phyloP scores from a whole-genome alignment of 768 basidiomycete genomes.

The Cystofilobasidium macerans region DNA sequence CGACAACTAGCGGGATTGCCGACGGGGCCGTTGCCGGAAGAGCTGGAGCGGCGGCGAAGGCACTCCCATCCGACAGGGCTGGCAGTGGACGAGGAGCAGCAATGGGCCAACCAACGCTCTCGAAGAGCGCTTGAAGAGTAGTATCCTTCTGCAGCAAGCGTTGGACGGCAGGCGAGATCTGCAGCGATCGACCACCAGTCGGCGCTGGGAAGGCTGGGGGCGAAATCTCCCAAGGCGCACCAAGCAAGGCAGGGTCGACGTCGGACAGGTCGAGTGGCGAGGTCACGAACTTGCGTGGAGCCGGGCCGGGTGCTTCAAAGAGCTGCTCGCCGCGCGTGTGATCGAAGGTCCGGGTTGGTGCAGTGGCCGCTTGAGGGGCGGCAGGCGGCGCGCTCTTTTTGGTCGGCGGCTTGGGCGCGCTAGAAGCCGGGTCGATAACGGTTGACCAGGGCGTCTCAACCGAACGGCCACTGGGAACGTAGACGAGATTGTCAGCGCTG shows the following conservation, averaged over 20 bases:
- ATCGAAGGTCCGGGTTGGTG: neutral
- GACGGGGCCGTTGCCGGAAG: no score
- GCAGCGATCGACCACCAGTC: neutral
- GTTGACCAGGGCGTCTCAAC: slow-evolving; percentile 1
- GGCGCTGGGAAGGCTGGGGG: neutral
- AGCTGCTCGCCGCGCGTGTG: neutral
- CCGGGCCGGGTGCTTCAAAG: neutral
- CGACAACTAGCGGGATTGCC: no score
- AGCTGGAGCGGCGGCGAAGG: no score
- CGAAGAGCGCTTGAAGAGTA: neutral
- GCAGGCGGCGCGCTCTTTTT: neutral
- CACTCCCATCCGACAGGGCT: neutral
- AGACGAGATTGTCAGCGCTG: no score
- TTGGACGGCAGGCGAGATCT: neutral
- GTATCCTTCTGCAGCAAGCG: neutral
- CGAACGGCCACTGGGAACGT: neutral
- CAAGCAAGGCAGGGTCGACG: neutral
- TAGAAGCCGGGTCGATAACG: neutral
- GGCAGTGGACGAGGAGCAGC: neutral
- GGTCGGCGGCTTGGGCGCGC: neutral
- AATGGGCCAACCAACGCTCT: neutral
- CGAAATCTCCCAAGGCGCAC: neutral
- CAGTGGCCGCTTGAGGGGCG: neutral
- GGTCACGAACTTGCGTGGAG: neutral
- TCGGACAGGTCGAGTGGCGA: neutral